phyloP scores from a whole-genome alignment of 441 rosid species.

The Corymbia citriodora region DNA sequence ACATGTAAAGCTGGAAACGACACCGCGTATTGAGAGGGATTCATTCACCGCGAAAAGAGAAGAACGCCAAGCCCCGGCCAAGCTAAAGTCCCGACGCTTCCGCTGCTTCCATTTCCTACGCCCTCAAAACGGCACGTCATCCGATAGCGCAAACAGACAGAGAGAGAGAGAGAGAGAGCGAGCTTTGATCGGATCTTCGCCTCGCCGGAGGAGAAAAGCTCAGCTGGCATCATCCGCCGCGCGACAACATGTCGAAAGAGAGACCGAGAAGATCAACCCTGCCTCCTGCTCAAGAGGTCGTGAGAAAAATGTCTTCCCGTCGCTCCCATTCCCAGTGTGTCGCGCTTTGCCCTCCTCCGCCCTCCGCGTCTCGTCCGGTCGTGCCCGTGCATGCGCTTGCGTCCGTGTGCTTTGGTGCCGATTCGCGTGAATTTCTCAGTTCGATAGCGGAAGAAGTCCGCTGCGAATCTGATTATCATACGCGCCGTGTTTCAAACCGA shows the following conservation, averaged over 20 bases:
- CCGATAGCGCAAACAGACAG: background rate
- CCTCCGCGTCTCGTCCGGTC: background rate
- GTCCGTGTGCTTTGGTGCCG: background rate
- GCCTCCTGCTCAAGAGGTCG: constrained; percentile 83
- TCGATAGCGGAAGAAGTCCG: background rate
- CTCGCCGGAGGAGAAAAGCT: background rate
- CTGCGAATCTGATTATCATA: background rate
- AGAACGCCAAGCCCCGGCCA: background rate
- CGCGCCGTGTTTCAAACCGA: background rate
- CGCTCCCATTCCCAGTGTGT: background rate
- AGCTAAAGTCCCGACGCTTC: background rate
- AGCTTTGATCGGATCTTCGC: background rate
- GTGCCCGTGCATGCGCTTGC: background rate
- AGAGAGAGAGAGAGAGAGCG: background rate
- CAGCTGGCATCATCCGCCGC: background rate
- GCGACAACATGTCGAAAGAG: constrained; percentile 55
- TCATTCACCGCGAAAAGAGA: background rate
- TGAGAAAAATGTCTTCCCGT: background rate
- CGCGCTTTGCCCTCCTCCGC: background rate
- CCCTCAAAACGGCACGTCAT: background rate
- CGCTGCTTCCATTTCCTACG: background rate
- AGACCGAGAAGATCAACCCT: constrained; percentile 43
- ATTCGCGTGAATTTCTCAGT: background rate
- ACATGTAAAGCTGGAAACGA: background rate
- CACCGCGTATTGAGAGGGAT: background rate